phyloP scores from a whole-genome alignment of 495 filamentous ascomycete genomes.

The Penicillium antarcticum region DNA sequence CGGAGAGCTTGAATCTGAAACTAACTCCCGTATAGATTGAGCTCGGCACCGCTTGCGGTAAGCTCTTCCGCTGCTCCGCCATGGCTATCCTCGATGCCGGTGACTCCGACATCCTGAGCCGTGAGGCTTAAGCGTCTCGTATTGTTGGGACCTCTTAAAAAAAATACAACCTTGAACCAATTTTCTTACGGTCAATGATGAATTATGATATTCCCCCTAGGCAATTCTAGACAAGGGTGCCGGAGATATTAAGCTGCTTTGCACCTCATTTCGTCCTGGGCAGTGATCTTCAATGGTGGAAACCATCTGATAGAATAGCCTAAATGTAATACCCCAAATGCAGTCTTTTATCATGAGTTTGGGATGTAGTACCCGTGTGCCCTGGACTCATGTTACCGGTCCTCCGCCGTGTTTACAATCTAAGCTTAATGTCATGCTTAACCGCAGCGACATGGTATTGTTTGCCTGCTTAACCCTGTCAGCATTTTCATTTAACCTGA shows the following conservation, averaged over 20 bases:
- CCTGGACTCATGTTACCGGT: too few relatives aligned
- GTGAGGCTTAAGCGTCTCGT: conserved; percentile 17
- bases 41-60: conserved; percentile 91
- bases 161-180: conserved; percentile 8
- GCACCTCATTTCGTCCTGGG: too few relatives aligned
- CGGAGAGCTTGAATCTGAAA: conserved; percentile 24
- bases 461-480: not conserved
- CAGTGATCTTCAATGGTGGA: too few relatives aligned
- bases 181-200: conserved; percentile 7
- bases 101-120: conserved; percentile 89
- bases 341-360: not conserved
- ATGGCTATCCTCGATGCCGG: conserved; percentile 97
- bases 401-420: not conserved
- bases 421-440: not conserved
- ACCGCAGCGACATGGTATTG: not conserved
- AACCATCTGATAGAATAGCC: not conserved
- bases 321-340: conserved; percentile 3
- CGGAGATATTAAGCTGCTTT: not conserved
- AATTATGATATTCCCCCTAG: conserved; percentile 4
- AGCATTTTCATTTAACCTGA: not conserved
- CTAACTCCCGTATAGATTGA: conserved; percentile 69
- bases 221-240: not conserved
- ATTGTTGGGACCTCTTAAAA: conserved; percentile 1
- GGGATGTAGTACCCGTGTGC: not conserved
- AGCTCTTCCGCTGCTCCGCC: conserved; percentile 79